Conservation (phyloP, 1,139 yeast genomes). For the Magnusiomyces fungicola region DNA sequence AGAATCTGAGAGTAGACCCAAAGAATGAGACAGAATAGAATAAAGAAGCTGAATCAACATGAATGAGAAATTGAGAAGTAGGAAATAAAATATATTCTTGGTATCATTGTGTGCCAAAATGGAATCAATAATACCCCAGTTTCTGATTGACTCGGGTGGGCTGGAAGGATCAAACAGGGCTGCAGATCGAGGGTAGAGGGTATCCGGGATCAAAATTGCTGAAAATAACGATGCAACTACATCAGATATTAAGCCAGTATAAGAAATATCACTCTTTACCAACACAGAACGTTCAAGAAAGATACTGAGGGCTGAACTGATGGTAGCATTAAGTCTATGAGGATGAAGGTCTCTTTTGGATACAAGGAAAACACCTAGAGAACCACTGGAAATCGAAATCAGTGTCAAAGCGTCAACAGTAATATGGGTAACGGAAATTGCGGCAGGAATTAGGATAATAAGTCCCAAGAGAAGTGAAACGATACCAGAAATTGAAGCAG, state of each 20-base stretch:
- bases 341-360: slow-evolving; percentile 30
- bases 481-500: slow-evolving; percentile 9
- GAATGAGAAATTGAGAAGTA: slow-evolving; percentile 77
- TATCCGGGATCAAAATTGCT: slow-evolving; percentile 10
- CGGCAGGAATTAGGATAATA: slow-evolving; percentile 10
- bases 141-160: slow-evolving; percentile 8
- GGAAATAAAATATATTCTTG: slow-evolving; percentile 78
- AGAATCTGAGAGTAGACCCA: slow-evolving; percentile 87
- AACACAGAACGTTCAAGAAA: slow-evolving; percentile 14
- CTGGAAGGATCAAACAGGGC: slow-evolving; percentile 8
- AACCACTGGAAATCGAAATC: slow-evolving; percentile 29
- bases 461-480: slow-evolving; percentile 10
- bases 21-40: slow-evolving; percentile 84
- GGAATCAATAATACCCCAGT: slow-evolving; percentile 32
- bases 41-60: slow-evolving; percentile 91
- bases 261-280: slow-evolving; percentile 9
- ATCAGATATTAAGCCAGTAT: slow-evolving; percentile 7
- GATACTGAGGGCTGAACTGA: slow-evolving; percentile 17
- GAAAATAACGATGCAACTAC: slow-evolving; percentile 9
- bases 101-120: slow-evolving; percentile 58
- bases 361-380: slow-evolving; percentile 31
- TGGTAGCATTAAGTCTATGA: slow-evolving; percentile 28
- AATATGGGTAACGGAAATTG: slow-evolving; percentile 2
- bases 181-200: slow-evolving; percentile 3
- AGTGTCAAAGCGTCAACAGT: slow-evolving; percentile 20